Conservation (phyloP, 306 rosid genomes). For the Prunus kanzakura region DNA sequence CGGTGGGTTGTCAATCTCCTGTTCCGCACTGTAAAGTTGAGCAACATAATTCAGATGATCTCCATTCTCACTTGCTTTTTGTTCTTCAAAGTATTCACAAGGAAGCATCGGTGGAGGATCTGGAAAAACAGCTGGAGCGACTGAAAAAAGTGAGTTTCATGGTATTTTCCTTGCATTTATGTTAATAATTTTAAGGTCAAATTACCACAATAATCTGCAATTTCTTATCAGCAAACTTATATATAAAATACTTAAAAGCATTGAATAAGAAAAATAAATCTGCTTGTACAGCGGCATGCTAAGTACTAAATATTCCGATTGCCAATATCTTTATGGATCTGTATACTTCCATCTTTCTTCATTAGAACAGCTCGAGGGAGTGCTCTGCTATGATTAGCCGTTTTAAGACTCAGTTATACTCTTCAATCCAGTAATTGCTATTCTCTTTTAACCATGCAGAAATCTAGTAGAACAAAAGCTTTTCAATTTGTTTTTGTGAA, state of each 20-base stretch:
- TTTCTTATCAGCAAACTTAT: not conserved
- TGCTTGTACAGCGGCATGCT: not conserved
- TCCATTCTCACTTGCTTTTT: conserved; percentile 52
- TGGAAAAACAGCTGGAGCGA: conserved; percentile 48
- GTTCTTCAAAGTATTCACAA: conserved; percentile 56
- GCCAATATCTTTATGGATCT: not conserved
- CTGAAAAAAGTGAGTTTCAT: conserved; percentile 50
- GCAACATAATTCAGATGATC: conserved; percentile 47
- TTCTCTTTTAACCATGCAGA: not conserved
- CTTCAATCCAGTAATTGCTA: not conserved
- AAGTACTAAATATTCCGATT: not conserved
- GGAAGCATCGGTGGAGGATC: conserved; percentile 49
- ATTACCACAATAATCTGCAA: not conserved
- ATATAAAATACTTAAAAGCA: not conserved
- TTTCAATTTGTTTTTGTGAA: not conserved
- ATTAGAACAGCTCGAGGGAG: not conserved
- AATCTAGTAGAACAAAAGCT: not conserved
- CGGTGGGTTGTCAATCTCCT: conserved; percentile 64
- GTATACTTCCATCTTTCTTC: not conserved
- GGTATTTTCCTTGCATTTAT: not conserved
- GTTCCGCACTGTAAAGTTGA: conserved; percentile 51
- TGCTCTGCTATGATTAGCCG: not conserved
- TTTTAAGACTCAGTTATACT: not conserved
- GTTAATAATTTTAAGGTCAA: not conserved
- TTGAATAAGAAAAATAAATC: not conserved